These are phyloP conservation scores for Stropharia rugosoannulata DNA, from an alignment of 768 basidiomycete species.

Conservation along the genomic window DNA sequence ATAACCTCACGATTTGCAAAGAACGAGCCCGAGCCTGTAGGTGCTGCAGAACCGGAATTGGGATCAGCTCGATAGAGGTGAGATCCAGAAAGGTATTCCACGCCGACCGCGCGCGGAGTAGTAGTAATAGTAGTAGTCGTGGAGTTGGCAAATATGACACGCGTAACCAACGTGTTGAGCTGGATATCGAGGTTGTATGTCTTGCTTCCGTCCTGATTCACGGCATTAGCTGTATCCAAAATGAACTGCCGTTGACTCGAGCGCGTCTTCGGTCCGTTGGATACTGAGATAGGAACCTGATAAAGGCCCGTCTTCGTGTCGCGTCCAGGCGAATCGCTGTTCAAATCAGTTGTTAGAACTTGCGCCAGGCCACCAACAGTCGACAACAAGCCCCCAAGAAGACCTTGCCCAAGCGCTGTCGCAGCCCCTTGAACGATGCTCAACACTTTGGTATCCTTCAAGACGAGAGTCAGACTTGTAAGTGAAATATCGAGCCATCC, in stretches of 20 bases:
- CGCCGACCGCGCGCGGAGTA: constrained; percentile 1
- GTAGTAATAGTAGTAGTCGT: neutral
- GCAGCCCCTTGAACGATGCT: constrained; percentile 6
- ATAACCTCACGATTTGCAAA: constrained; percentile 7
- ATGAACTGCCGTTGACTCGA: constrained; percentile 3
- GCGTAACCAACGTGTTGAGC: constrained; percentile 3
- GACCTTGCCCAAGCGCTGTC: constrained; percentile 1
- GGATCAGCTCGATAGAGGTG: constrained; percentile 7
- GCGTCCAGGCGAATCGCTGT: neutral
- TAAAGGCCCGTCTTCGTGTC: constrained; percentile 2
- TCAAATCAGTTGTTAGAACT: constrained; percentile 1
- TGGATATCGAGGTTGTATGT: constrained; percentile 1
- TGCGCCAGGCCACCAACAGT: constrained; percentile 1
- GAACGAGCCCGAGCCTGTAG: neutral
- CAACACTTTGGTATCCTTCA: constrained; percentile 6
- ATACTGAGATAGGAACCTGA: constrained; percentile 6
- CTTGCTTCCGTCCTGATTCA: constrained; percentile 1
- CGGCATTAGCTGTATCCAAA: neutral
- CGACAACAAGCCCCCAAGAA: neutral
- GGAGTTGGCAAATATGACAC: constrained; percentile 2
- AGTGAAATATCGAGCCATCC: constrained; percentile 8
- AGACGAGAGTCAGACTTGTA: neutral
- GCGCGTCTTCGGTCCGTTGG: constrained; percentile 2
- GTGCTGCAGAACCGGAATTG: neutral
- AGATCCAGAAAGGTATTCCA: neutral